Conservation (phyloP, 2,329 filamentous ascomycete genomes). For the Fusarium guadeloupense region DNA sequence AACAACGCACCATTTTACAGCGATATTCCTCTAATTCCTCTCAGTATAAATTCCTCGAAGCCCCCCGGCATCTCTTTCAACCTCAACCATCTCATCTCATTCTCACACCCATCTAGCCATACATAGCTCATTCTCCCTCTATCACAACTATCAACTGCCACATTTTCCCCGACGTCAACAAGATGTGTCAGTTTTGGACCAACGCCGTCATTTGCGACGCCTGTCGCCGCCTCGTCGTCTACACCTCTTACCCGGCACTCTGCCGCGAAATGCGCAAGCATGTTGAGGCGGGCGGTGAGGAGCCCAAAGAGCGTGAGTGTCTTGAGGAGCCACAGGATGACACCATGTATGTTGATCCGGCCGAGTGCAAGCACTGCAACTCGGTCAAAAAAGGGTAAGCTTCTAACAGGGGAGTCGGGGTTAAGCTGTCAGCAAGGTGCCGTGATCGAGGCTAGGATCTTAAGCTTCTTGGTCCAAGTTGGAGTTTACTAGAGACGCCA, state of each 20-base stretch:
- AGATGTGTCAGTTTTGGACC: slow-evolving; percentile 14
- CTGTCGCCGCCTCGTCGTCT: neutral
- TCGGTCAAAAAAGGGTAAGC: neutral
- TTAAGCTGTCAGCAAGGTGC: neutral
- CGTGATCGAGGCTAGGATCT: neutral
- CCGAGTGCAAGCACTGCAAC: neutral
- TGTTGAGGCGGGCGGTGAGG: neutral
- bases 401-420: neutral
- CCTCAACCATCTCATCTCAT: neutral
- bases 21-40: too few species aligned
- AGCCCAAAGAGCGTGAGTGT: neutral
- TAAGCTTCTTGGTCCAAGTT: too few species aligned
- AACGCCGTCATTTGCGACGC: slow-evolving; percentile 6
- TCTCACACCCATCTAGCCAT: neutral
- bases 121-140: neutral
- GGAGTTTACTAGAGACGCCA: too few species aligned
- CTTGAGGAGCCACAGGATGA: neutral
- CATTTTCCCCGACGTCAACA: neutral
- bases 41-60: neutral
- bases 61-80: neutral
- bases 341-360: neutral
- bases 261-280: neutral
- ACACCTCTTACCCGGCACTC: neutral
- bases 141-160: neutral
- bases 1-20: neutral